Evolutionary conservation across 73 alveolate species (phyloP), one percentile per base, ranked within the genome.

Genomic region (Tetrahymena malaccensis): DNA sequence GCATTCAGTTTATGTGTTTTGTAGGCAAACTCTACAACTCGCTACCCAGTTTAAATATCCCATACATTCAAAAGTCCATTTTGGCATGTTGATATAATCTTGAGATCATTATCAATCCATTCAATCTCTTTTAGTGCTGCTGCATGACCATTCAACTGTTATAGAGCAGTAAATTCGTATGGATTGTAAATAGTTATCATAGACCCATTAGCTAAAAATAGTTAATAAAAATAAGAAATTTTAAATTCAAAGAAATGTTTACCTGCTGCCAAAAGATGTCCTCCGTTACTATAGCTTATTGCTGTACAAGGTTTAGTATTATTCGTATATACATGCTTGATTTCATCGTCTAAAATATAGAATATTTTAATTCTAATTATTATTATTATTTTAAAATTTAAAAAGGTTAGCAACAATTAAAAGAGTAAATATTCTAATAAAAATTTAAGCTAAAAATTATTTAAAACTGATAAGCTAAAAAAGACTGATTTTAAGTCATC

Each of bases 241-340:
- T 40, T 0, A 40, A 40, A 56, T n/a, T n/a, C n/a, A n/a, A n/a
- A n/a, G n/a, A n/a, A n/a, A n/a, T n/a, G n/a, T n/a, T n/a, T 85
- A 85, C 94, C 5, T 27, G 94, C 96, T 27, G 96, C 96, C 43
- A 94, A 94, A 10, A 94, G 57, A 85, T 94, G 96, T 22, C 96
- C 96, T 37, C 96, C 96, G 11, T 43, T 94, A 94, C 96, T 94
- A 94, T 94, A 94, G 40, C 95, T 40, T 38, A 94, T 85, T 16
- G 95, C 93, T 37, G 93, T 94, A 43, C 96, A 94, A 22, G 94
- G 93, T 21, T 94, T 94, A 0, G 96, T 94, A 40, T 85, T 94
- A 33, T 94, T 94, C 85, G 94, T 94, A 37, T 94, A 94, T 19
- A 94, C 96, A 34, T 43, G 85, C 38, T 85, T 83, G 2, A 94